Evolutionary conservation across 352 stramenopile genomes (phyloP).

Genomic region (Phytophthora foliorum): DNA sequence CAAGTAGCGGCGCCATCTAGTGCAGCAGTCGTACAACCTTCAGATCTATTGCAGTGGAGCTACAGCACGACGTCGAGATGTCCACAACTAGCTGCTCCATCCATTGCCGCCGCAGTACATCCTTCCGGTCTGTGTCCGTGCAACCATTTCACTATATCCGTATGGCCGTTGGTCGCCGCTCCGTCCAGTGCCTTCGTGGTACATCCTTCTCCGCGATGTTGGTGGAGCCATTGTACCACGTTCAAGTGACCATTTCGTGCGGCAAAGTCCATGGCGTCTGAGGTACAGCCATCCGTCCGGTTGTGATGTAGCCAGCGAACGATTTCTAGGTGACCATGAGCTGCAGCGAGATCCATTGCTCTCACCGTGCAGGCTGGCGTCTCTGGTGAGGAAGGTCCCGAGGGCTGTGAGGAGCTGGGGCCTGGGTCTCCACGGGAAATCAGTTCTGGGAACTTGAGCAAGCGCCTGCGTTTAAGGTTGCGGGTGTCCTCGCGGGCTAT

Average conservation of each 20-base stretch:
- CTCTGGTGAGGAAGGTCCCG: too few relatives aligned
- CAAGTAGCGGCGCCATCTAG: not conserved
- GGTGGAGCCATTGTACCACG: not conserved
- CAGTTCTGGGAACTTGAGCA: too few relatives aligned
- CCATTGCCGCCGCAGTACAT: not conserved
- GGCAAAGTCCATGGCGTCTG: not conserved
- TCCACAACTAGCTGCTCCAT: slow-evolving; percentile 21
- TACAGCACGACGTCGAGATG: not conserved
- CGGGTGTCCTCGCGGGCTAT: too few relatives aligned
- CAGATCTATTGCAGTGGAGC: not conserved
- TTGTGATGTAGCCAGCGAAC: not conserved
- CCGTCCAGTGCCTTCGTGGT: not conserved
- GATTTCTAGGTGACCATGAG: not conserved
- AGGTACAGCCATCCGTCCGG: not conserved
- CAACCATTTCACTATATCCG: not conserved
- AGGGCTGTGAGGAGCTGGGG: too few relatives aligned
- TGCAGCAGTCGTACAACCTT: not conserved
- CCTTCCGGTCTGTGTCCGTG: not conserved
- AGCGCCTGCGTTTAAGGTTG: too few relatives aligned
- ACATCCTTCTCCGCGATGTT: not conserved
- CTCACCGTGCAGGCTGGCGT: too few relatives aligned
- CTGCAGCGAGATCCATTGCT: not conserved
- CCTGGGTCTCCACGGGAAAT: too few relatives aligned
- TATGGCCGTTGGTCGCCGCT: not conserved
- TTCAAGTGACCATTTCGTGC: not conserved